Percentiles rank a stretch among this genome's conserved stretches.
Conservation (phyloP, 2,329 filamentous ascomycete species). For the Apiospora saccharicola region DNA sequence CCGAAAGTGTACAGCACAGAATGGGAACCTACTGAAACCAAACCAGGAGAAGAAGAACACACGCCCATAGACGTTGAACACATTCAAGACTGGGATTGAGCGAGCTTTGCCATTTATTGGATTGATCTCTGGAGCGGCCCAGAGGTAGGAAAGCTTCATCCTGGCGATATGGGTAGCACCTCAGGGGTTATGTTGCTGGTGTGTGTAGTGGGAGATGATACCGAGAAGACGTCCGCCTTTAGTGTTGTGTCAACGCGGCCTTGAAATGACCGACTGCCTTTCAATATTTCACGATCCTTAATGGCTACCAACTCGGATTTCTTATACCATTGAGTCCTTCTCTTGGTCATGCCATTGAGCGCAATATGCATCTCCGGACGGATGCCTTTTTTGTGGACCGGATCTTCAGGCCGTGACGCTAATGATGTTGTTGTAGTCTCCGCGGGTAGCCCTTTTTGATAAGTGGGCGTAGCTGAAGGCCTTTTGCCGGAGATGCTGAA, state of each 20-base stretch:
- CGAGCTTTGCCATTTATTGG: conserved; percentile 84
- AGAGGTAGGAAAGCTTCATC: conserved; percentile 51
- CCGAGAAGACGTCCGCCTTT: not conserved
- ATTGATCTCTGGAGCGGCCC: conserved; percentile 75
- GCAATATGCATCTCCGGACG: conserved; percentile 38
- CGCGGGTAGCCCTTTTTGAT: conserved; percentile 34
- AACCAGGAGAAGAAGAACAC: conserved; percentile 82
- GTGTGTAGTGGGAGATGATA: not conserved
- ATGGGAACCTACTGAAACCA: conserved; percentile 35
- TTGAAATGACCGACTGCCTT: not conserved
- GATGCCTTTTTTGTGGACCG: conserved; percentile 32
- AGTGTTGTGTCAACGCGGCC: not conserved
- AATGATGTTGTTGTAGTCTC: conserved; percentile 31
- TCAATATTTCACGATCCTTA: not conserved
- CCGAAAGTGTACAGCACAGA: not conserved
- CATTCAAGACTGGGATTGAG: conserved; percentile 81
- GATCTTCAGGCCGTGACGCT: conserved; percentile 30
- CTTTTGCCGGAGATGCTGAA: conserved; percentile 18
- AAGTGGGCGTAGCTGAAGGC: conserved; percentile 26
- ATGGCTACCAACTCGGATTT: not conserved
- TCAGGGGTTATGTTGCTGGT: not conserved
- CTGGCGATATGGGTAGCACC: conserved; percentile 20
- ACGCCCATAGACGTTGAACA: conserved; percentile 79
- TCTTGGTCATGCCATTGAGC: conserved; percentile 5
- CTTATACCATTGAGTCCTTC: conserved; percentile 28